These are phyloP conservation scores for Hypoxylon perforatum DNA, from an alignment of 495 filamentous ascomycete species.

Conservation along the genomic window DNA sequence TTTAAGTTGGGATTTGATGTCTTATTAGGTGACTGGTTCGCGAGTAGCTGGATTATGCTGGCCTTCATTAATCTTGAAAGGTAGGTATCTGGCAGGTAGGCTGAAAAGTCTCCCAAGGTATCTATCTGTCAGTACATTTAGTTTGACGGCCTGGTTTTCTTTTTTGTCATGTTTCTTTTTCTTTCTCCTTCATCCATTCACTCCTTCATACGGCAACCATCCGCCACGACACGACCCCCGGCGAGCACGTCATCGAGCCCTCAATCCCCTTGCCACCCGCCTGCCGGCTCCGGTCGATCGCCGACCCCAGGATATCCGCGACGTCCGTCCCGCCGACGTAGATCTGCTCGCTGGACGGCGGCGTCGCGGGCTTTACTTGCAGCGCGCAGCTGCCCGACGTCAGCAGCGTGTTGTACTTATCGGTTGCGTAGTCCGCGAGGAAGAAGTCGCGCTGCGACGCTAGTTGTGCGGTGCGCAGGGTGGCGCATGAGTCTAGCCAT, in stretches of 20 bases:
- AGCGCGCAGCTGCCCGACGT: slow-evolving; percentile 16
- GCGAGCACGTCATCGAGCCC: slow-evolving; percentile 35
- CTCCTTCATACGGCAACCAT: slow-evolving; percentile 19
- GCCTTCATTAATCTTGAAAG: too few relatives aligned
- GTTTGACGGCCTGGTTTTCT: background rate
- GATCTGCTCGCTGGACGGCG: slow-evolving; percentile 34
- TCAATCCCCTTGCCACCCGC: slow-evolving; percentile 24
- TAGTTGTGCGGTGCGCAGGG: slow-evolving; percentile 14
- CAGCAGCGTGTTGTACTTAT: slow-evolving; percentile 33
- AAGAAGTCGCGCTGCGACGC: slow-evolving; percentile 26
- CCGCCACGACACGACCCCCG: slow-evolving; percentile 28
- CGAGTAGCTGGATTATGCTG: too few relatives aligned
- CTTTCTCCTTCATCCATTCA: background rate
- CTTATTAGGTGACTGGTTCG: background rate
- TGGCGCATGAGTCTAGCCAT: slow-evolving; percentile 29
- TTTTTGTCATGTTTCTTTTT: background rate
- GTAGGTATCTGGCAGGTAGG: too few relatives aligned
- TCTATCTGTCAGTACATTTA: too few relatives aligned
- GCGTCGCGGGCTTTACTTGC: slow-evolving; percentile 32
- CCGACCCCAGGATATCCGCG: slow-evolving; percentile 18
- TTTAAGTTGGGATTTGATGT: slow-evolving; percentile 1
- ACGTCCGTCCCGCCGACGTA: slow-evolving; percentile 30
- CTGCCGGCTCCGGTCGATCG: slow-evolving; percentile 10
- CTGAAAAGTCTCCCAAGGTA: too few relatives aligned
- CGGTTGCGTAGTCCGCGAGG: slow-evolving; percentile 27